Evolutionary conservation across 805 yeast genomes (phyloP), one percentile per base, ranked within the genome.

Genomic region (Isabelozyma rhagii): DNA sequence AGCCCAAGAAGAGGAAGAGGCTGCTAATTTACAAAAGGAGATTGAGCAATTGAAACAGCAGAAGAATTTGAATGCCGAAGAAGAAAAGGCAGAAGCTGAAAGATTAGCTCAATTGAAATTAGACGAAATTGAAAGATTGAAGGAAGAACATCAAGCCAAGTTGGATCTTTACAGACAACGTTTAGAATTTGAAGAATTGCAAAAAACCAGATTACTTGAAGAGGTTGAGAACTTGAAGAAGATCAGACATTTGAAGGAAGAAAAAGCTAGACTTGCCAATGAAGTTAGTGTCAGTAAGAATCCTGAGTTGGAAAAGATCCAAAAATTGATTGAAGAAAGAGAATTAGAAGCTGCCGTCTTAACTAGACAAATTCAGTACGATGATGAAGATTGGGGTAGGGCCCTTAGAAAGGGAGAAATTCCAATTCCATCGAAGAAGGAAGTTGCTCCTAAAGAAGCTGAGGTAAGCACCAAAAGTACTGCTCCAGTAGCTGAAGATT

Each of bases 151-250:
- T 51, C 65, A 61, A 27, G 72, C 61, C 27, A 63, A 64, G 53
- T 52, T 66, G 52, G 59, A 50, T 48, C 61, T 69, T 46, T 67
- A 58, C 51, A 60, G 62, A 46, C 55, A 64, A 43, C 60, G 62
- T 50, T 60, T 68, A 51, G 68, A 66, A 45, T 62, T 66, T 45
- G 74, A 69, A 55, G 76, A 71, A 55, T 64, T 67, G 47, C 73
- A 74, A 57, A 66, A 63, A 56, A 54, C 58, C 43, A 66, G 72
- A 52, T 62, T 72, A 53, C 57, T 66, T 56, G 76, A 66, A 44
- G 79, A 70, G 58, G 68, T 66, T 48, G 69, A 62, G 27, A 69
- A 71, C 55, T 65, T 74, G 59, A 72, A 74, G 57, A 65, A 67
- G 53, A 65, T 68, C 57, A 63, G 64, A 57, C 68, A 66, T 29